phyloP scores from a whole-genome alignment of 2,329 filamentous ascomycete genomes.

The Harringtonia aguacate region DNA sequence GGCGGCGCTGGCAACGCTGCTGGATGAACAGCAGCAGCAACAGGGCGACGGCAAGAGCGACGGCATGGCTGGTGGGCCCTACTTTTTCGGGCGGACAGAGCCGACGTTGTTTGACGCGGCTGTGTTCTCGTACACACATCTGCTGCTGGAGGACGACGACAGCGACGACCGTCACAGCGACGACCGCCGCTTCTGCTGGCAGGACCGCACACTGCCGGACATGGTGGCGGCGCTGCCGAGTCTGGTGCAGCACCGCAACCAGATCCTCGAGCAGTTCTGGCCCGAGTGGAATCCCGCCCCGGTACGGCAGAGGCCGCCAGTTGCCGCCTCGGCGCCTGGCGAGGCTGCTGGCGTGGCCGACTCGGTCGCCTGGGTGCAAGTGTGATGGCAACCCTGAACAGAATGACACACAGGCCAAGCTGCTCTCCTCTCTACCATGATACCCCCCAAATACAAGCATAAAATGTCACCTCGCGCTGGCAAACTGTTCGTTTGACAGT shows the following conservation, averaged over 20 bases:
- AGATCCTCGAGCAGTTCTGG: conserved; percentile 21
- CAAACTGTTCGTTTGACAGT: no score
- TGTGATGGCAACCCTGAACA: background rate
- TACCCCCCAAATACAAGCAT: background rate
- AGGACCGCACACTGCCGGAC: conserved; percentile 46
- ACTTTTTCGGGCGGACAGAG: conserved; percentile 47
- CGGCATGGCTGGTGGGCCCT: no score
- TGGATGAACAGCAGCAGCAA: conserved; percentile 18
- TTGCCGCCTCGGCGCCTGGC: conserved; percentile 7
- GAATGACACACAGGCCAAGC: background rate
- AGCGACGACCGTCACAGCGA: background rate
- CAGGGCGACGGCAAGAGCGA: conserved; percentile 18
- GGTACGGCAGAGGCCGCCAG: no score
- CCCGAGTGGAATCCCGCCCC: conserved; percentile 4
- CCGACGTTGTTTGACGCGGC: conserved; percentile 78
- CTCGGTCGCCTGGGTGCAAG: conserved; percentile 4
- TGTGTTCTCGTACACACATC: conserved; percentile 81
- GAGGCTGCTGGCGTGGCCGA: no score
- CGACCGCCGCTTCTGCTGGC: conserved; percentile 43
- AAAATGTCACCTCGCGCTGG: no score
- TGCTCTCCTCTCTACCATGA: no score
- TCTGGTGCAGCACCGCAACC: conserved; percentile 53
- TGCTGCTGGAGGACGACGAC: conserved; percentile 50
- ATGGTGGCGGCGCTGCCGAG: conserved; percentile 46
- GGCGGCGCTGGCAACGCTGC: conserved; percentile 30